A percentile compares a stretch with the other conserved stretches of the same genome.
These are phyloP conservation scores for Quercus berberidifolia DNA, from an alignment of 306 rosid genomes.

Conservation along the genomic window DNA sequence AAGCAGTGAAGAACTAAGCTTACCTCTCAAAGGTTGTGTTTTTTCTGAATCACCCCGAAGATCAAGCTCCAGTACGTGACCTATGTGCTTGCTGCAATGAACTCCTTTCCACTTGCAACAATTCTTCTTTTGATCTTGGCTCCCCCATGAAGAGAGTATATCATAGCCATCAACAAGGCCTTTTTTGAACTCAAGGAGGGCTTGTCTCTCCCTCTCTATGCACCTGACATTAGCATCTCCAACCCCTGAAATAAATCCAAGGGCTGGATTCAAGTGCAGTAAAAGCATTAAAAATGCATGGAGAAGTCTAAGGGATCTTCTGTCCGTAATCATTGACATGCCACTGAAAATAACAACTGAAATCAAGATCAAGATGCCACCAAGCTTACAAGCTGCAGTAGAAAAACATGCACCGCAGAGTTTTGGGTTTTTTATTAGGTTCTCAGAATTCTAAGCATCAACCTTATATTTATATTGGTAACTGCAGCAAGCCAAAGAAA, in stretches of 20 bases:
- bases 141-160: not conserved
- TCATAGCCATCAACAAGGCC: not conserved
- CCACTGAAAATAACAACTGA: too few relatives aligned
- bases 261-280: too few relatives aligned
- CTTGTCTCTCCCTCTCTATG: slow-evolving; percentile 3
- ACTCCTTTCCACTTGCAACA: slow-evolving; percentile 32
- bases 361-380: too few relatives aligned
- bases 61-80: slow-evolving; percentile 20
- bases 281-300: too few relatives aligned
- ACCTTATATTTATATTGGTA: too few relatives aligned
- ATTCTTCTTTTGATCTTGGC: not conserved
- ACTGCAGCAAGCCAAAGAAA: too few relatives aligned
- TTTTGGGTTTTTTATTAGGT: too few relatives aligned
- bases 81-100: slow-evolving; percentile 6
- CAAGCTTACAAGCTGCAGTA: too few relatives aligned
- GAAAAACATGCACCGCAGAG: too few relatives aligned
- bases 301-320: too few relatives aligned
- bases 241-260: not conserved
- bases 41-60: not conserved
- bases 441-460: too few relatives aligned
- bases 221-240: not conserved
- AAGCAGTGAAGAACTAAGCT: not conserved
- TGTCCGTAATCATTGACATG: too few relatives aligned
- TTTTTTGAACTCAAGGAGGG: slow-evolving; percentile 6
- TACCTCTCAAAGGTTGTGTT: not conserved